Base-by-base conservation (phyloP, 1,284 basidiomycete genomes). In the Leccinum fuscescens region DNA sequence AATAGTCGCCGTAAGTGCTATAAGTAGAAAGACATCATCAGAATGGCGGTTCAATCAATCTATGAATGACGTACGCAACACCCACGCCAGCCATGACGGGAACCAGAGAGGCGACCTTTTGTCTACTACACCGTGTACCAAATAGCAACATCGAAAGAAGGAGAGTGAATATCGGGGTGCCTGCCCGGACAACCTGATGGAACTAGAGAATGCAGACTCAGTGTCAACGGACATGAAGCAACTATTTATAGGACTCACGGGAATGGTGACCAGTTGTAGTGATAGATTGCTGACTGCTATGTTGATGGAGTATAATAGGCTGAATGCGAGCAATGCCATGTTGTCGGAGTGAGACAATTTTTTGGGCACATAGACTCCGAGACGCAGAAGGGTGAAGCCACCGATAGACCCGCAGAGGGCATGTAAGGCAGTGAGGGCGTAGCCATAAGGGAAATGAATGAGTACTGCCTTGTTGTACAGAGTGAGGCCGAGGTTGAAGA, bases 131-230 rank as follows among this genome's bases (percentile, higher is more conserved):
- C 1, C 75, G 77, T 5, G 78, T 75, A 33, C 82, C 80, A 31
- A 88, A 79, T 22, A 92, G 70, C 3, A 82, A 54, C 55, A 83
- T 79, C 0, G 93, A 88, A 63, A 96, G 83, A 51, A 88, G 58
- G 64, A 96, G 89, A 3, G 92, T 94, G 77, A 97, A 97, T 57
- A 97, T 82, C 0, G 95, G 95, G 0, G 94, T 92, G 6, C 91
- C 85, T 1, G 94, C 92, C n/a, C 95, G 89, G 35, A 97, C 88
- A 56, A 97, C 93, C 80, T 97, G 95, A 73, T 98, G 95, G 69
- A 97, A 94, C 92, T 95, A 66, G 0, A 22, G 33, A 24, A 44
- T 48, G 20, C 1, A 24, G 24, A 3, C 11, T 4, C 3, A n/a
- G 9, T 6, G 27, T 62, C 2, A 63, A 46, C 62, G 17, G 54